Evolutionary conservation across 208 protist species (phyloP).

Genomic region (Borovskyia barvae): DNA sequence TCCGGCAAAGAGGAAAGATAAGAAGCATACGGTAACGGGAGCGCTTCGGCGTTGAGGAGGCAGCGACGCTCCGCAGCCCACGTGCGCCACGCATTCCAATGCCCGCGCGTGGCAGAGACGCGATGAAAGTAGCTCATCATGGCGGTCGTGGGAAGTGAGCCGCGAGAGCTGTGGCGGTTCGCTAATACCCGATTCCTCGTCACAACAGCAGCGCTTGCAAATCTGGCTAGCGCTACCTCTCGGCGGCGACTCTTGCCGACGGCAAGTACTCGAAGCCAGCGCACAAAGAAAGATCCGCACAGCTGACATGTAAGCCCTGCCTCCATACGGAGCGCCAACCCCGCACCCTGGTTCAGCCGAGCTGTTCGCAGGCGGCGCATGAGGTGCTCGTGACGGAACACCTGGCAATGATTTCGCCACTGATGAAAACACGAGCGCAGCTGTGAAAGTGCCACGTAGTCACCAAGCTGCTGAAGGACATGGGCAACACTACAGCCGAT

Average conservation of each 20-base stretch:
- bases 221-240: slow-evolving; percentile 8
- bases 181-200: not conserved
- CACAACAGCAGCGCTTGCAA: slow-evolving; percentile 7
- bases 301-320: not conserved
- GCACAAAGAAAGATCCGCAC: slow-evolving; percentile 21
- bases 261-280: slow-evolving; percentile 22
- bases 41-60: not conserved
- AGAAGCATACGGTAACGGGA: not conserved
- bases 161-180: not conserved
- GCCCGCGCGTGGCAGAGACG: not conserved
- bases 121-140: slow-evolving; percentile 37
- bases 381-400: slow-evolving; percentile 50
- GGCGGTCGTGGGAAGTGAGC: slow-evolving; percentile 21
- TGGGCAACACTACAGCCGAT: slow-evolving; percentile 32
- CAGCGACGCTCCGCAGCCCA: slow-evolving; percentile 16
- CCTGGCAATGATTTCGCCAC: slow-evolving; percentile 44
- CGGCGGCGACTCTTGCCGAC: not conserved
- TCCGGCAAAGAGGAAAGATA: too few relatives aligned
- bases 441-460: slow-evolving; percentile 28
- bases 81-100: slow-evolving; percentile 27
- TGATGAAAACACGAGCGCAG: slow-evolving; percentile 34
- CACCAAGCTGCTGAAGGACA: slow-evolving; percentile 42
- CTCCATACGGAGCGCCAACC: slow-evolving; percentile 8
- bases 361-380: slow-evolving; percentile 44
- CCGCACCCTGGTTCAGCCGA: slow-evolving; percentile 26